Evolutionary conservation across 2,329 filamentous ascomycete genomes (phyloP).

Genomic region (Colletotrichum nymphaeae): DNA sequence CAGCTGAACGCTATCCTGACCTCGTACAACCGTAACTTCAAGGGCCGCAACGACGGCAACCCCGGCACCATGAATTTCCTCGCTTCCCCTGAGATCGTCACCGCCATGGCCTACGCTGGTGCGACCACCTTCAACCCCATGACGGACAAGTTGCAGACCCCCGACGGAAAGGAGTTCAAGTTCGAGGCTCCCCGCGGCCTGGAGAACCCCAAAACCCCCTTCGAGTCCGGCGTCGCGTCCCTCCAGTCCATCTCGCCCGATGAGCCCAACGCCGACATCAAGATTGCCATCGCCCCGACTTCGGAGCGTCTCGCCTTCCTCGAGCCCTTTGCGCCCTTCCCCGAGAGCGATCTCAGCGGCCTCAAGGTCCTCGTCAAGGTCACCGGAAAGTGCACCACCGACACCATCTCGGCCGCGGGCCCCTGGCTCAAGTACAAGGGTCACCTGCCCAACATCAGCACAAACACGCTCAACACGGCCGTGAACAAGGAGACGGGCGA

Average conservation of each 20-base stretch:
- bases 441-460: constrained; percentile 96
- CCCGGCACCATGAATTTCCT: constrained; percentile 98
- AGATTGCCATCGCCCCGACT: constrained; percentile 85
- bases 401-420: constrained; percentile 96
- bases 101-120: constrained; percentile 93
- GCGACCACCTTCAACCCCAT: constrained; percentile 96
- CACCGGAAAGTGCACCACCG: constrained; percentile 97
- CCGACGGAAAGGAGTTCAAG: constrained; percentile 83
- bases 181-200: constrained; percentile 84
- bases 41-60: constrained; percentile 96
- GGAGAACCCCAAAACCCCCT: constrained; percentile 71
- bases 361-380: constrained; percentile 95
- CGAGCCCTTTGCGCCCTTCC: constrained; percentile 90
- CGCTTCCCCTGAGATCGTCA: constrained; percentile 95
- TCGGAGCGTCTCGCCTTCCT: constrained; percentile 91
- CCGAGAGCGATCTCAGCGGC: constrained; percentile 76
- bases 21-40: constrained; percentile 99
- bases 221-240: constrained; percentile 80
- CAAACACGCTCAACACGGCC: constrained; percentile 96
- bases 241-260: constrained; percentile 83
- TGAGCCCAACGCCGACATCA: constrained; percentile 60
- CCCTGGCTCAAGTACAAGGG: constrained; percentile 99
- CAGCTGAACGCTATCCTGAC: constrained; percentile 94
- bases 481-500: constrained; percentile 92
- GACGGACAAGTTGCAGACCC: constrained; percentile 84